Evolutionary conservation across 768 basidiomycete genomes (phyloP), one percentile per base, ranked within the genome.

Genomic region (Hortiboletus flavorubellus): DNA sequence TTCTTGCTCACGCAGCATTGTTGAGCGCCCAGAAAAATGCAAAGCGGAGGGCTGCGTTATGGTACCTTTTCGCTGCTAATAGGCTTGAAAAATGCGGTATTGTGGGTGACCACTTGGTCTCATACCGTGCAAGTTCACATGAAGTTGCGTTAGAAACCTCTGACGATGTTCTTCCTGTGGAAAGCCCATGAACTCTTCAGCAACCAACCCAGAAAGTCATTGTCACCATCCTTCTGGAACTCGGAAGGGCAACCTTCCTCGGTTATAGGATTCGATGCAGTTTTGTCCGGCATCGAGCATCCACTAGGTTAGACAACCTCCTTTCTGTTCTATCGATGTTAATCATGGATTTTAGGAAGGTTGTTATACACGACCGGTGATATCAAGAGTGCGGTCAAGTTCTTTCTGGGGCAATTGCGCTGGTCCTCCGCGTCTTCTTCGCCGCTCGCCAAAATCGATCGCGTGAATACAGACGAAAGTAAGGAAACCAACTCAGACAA

Each of bases 311-410:
- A 34, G 71, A 12, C 26, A 49, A 50, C 49, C 15, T 42, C 11
- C 26, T 38, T 39, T 46, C 16, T 40, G 50, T 58, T 45, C 43
- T 48, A 18, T 59, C 47, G 12, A 43, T 51, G 54, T 48, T 46
- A 51, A 56, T 23, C n/a, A 42, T 46, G 50, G 34, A 31, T 51
- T 52, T 31, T 50, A 92, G 96, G 92, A 34, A 80, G 95, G 39
- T 73, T 98, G 57, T 74, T 93, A 38, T 98, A 97, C 68, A 93
- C 91, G 1, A 87, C 89, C n/a, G 94, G 95, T 11, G 85, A 95
- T 64, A 80, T 88, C 29, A 77, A 78, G 44, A 82, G 80, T 8
- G 93, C 96, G 8, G 85, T 95, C 29, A 75, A 78, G 41, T 80
- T 89, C 54, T 98, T 98, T 68, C 68, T 96, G 18, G 78, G 81